Conservation (phyloP, 495 filamentous ascomycete genomes). For the Trichoderma erinaceum region DNA sequence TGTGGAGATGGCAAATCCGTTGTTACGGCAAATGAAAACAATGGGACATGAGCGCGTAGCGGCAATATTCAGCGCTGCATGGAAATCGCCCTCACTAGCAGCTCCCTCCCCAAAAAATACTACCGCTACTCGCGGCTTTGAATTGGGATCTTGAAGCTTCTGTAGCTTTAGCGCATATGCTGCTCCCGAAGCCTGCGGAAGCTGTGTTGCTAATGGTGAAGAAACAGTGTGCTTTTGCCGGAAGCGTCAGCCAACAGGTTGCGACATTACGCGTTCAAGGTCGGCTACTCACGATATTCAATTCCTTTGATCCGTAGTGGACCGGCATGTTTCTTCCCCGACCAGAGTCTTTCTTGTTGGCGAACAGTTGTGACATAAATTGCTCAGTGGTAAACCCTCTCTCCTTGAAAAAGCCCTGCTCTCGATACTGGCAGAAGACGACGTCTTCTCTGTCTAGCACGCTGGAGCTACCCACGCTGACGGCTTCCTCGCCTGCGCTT, state of each 20-base stretch:
- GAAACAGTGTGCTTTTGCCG: conserved; percentile 75
- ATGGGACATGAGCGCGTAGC: conserved; percentile 88
- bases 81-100: conserved; percentile 95
- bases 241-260: conserved; percentile 18
- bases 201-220: conserved; percentile 87
- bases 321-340: conserved; percentile 95
- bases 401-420: conserved; percentile 84
- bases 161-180: conserved; percentile 93
- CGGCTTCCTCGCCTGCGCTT: conserved; percentile 91
- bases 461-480: conserved; percentile 78
- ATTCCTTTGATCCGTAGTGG: conserved; percentile 79
- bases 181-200: conserved; percentile 89
- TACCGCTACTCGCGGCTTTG: conserved; percentile 63
- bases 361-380: conserved; percentile 95
- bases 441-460: conserved; percentile 79
- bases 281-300: conserved; percentile 61
- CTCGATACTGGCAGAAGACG: conserved; percentile 90
- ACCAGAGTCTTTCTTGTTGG: conserved; percentile 76
- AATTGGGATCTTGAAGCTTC: conserved; percentile 59
- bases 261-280: background rate
- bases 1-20: conserved; percentile 93
- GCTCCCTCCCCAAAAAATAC: conserved; percentile 99
- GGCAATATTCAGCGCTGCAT: conserved; percentile 92
- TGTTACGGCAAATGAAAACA: conserved; percentile 95
- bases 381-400: conserved; percentile 79